Evolutionary conservation across 192 early-diverging fungal genomes (phyloP), one percentile per base, ranked within the genome.

Genomic region (Geranomyces variabilis): DNA sequence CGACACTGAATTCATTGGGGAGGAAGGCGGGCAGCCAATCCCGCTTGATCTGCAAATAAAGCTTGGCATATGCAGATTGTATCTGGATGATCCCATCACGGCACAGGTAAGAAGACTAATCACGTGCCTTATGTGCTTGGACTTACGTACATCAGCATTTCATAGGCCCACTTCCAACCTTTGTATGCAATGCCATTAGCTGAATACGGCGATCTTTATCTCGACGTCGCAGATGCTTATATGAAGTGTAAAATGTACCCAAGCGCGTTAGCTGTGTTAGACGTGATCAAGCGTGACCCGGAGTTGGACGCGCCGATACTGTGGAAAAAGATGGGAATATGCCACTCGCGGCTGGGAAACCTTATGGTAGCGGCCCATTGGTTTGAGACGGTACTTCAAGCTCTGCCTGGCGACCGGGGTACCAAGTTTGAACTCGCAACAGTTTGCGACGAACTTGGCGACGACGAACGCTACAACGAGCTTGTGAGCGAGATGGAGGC

Each of bases 21-120:
- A 80, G 55, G 61, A 69, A 9, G 36, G 36, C 36, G 36, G 36
- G 36, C 36, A 41, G 3, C 5, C 36, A 3, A 77, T 97, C 31
- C 96, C 96, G 0, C 73, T 95, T 0, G 94, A 97, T 77, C 80
- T 99, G 57, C 88, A 93, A 22, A 87, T 92, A 58, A 92, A 92
- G 73, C 84, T 95, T 29, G 97, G 93, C 1, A 88, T 93, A 24
- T 90, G 89, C 68, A 84, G 94, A 31, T 49, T 97, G 34, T 79
- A 84, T 74, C 61, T 94, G 33, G 91, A 86, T 41, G 81, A 92
- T 47, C 69, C 76, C 12, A 87, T 90, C n/a, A 70, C 82, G 14
- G 95, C 92, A 19, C 79, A 87, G 73, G 89, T 89, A 77, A 8
- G 36, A 10, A 7, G 36, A n/a, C n/a, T 14, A 66, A 19, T 63